Conservation (phyloP, 805 yeast species). For the Wickerhamomyces hampshirensis region DNA sequence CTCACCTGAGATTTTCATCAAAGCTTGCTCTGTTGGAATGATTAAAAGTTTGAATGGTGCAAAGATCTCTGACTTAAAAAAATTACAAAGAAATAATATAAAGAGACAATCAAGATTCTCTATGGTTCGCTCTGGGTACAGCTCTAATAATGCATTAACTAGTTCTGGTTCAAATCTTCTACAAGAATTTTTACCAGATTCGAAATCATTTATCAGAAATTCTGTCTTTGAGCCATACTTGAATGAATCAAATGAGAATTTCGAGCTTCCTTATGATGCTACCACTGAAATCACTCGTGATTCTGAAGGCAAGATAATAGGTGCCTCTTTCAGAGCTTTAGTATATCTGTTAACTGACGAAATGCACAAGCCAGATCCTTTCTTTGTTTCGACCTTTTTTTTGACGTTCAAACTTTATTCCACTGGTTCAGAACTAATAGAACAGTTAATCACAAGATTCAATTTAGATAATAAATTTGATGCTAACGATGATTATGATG, state of each 20-base stretch:
- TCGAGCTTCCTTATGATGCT: conserved; percentile 13
- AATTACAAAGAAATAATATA: conserved; percentile 16
- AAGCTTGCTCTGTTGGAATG: conserved; percentile 56
- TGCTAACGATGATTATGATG: conserved; percentile 28
- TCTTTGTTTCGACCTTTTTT: conserved; percentile 70
- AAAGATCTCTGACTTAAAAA: conserved; percentile 21
- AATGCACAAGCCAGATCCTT: conserved; percentile 53
- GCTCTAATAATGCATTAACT: conserved; percentile 14
- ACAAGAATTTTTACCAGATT: conserved; percentile 31
- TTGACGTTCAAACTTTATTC: conserved; percentile 72
- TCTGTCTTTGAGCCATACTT: conserved; percentile 34
- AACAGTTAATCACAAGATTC: conserved; percentile 61
- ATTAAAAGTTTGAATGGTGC: conserved; percentile 35
- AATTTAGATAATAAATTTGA: conserved; percentile 40
- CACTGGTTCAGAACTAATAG: conserved; percentile 59
- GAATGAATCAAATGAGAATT: conserved; percentile 22
- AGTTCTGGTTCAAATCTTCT: conserved; percentile 29
- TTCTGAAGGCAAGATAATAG: conserved; percentile 48
- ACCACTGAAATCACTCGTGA: conserved; percentile 48
- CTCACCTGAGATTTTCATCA: conserved; percentile 55
- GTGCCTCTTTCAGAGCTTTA: conserved; percentile 68
- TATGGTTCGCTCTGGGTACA: conserved; percentile 27
- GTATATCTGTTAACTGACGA: conserved; percentile 67
- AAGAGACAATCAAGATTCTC: conserved; percentile 31
- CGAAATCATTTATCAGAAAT: conserved; percentile 30